Conservation (phyloP, 805 yeast species). For the Yamadazyma takamatsuzukensis region DNA sequence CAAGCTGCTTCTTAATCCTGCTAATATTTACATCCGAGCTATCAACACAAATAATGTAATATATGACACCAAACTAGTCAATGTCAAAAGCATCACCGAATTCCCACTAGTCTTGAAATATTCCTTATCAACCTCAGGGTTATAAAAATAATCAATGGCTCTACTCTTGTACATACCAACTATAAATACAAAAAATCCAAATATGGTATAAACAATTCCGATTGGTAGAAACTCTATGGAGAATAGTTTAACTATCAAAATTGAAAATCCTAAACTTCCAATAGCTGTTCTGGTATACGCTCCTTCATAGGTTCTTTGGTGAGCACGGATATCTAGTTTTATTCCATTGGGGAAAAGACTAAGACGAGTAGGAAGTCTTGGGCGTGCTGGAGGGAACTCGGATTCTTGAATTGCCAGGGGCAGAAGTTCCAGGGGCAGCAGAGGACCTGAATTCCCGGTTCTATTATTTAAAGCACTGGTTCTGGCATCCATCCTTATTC, state of each 20-base stretch:
- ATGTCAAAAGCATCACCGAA: conserved; percentile 49
- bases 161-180: conserved; percentile 36
- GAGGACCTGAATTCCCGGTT: no score
- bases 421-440: no score
- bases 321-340: conserved; percentile 57
- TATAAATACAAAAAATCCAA: conserved; percentile 45
- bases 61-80: conserved; percentile 50
- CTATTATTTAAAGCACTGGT: no score
- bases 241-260: conserved; percentile 63
- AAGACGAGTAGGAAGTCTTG: conserved; percentile 28
- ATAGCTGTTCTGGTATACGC: conserved; percentile 75
- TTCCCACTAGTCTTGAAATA: conserved; percentile 62
- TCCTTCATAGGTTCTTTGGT: conserved; percentile 82
- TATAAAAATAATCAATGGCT: conserved; percentile 34
- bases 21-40: conserved; percentile 29
- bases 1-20: no score
- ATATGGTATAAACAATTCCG: conserved; percentile 62
- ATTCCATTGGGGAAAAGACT: conserved; percentile 37
- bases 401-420: no score
- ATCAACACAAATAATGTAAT: conserved; percentile 49
- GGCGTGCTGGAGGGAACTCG: conserved; percentile 10
- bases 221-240: conserved; percentile 60
- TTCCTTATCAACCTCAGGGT: conserved; percentile 31
- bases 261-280: conserved; percentile 62
- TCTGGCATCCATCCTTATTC: no score